A percentile compares a stretch with the other conserved stretches of the same genome.
These are phyloP conservation scores for Lagenaria siceraria DNA, from an alignment of 306 rosid genomes.

Conservation along the genomic window DNA sequence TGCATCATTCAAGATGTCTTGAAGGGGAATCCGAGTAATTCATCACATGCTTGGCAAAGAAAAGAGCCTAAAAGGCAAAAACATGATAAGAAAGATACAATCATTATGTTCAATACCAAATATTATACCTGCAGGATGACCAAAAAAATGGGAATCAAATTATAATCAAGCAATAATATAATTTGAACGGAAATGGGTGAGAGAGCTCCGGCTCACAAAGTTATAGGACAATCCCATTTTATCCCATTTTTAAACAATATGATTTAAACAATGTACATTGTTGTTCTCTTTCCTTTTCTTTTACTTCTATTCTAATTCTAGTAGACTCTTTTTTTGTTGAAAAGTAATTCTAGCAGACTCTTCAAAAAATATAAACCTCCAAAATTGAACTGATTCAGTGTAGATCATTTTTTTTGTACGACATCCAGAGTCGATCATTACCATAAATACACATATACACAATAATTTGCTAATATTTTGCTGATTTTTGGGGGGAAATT, in stretches of 20 bases:
- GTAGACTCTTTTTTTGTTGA: too few relatives aligned
- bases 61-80: neutral
- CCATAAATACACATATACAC: neutral
- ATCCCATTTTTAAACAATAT: neutral
- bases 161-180: neutral
- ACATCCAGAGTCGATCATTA: neutral
- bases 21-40: constrained; percentile 44
- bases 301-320: neutral
- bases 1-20: constrained; percentile 33
- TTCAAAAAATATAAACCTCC: neutral
- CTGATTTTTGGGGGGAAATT: neutral
- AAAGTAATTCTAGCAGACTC: too few relatives aligned
- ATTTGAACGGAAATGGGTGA: neutral
- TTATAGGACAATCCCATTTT: neutral
- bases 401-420: neutral
- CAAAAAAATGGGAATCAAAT: neutral
- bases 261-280: neutral
- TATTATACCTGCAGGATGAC: neutral
- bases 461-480: neutral
- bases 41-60: constrained; percentile 17
- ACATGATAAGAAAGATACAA: neutral
- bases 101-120: neutral
- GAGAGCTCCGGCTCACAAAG: neutral
- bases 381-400: neutral
- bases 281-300: neutral